Evolutionary conservation across 805 yeast genomes (phyloP).

Genomic region (Metschnikowia arizonensis): DNA sequence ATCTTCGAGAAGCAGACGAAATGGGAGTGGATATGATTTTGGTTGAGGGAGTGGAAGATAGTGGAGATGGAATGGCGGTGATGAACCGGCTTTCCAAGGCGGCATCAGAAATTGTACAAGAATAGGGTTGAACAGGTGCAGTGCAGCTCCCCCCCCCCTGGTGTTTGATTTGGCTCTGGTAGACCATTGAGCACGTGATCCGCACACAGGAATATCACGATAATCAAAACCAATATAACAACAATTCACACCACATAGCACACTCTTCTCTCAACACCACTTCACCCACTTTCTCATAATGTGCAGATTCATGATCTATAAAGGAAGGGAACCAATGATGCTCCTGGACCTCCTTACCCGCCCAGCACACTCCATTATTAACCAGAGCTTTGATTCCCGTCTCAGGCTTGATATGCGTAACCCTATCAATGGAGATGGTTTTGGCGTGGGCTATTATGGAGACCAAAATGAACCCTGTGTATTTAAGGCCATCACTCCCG

Average conservation of each 20-base stretch:
- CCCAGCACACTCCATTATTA: constrained; percentile 96
- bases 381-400: constrained; percentile 90
- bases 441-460: constrained; percentile 90
- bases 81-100: constrained; percentile 91
- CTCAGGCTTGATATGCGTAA: constrained; percentile 81
- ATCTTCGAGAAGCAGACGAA: constrained; percentile 73
- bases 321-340: constrained; percentile 84
- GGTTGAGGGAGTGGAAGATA: constrained; percentile 77
- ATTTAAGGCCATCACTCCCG: constrained; percentile 94
- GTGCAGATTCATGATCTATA: constrained; percentile 92
- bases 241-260: too few species aligned
- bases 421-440: constrained; percentile 97
- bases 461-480: constrained; percentile 73
- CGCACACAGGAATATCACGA: too few species aligned
- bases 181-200: too few species aligned
- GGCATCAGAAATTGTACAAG: constrained; percentile 60
- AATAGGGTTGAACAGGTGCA: too few species aligned
- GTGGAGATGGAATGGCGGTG: constrained; percentile 83
- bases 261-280: too few species aligned
- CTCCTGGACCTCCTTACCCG: constrained; percentile 83
- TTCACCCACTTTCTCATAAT: constrained; percentile 34
- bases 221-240: too few species aligned
- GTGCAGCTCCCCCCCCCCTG: too few species aligned
- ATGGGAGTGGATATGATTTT: constrained; percentile 63
- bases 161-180: too few species aligned